Evolutionary conservation across 2,329 filamentous ascomycete genomes (phyloP).

Genomic region (Arthroderma sp.): DNA sequence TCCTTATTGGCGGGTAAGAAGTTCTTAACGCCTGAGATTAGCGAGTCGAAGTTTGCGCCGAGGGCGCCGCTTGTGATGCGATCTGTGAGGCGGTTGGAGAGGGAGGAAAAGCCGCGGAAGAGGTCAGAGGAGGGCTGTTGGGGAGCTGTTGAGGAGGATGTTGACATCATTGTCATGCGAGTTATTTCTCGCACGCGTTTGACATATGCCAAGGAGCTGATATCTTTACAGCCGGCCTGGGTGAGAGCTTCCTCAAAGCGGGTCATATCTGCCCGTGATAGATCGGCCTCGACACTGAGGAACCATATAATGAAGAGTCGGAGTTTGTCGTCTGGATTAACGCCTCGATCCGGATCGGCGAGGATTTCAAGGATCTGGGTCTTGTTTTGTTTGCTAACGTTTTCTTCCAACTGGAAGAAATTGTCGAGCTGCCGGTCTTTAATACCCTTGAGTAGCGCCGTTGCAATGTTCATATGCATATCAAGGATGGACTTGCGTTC

Average conservation of each 20-base stretch:
- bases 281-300: slow-evolving; percentile 80
- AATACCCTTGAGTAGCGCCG: slow-evolving; percentile 65
- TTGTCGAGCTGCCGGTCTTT: slow-evolving; percentile 92
- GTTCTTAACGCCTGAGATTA: slow-evolving; percentile 94
- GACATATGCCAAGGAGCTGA: slow-evolving; percentile 68
- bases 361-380: slow-evolving; percentile 77
- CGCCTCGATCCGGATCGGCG: slow-evolving; percentile 68
- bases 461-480: slow-evolving; percentile 98
- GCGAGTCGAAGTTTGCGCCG: slow-evolving; percentile 75
- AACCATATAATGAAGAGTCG: slow-evolving; percentile 96
- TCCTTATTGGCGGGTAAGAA: slow-evolving; percentile 95
- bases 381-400: slow-evolving; percentile 81
- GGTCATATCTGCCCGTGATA: slow-evolving; percentile 68
- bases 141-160: slow-evolving; percentile 54
- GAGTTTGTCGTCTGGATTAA: slow-evolving; percentile 74
- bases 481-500: slow-evolving; percentile 88
- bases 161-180: slow-evolving; percentile 95
- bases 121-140: slow-evolving; percentile 51
- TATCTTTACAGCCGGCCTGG: slow-evolving; percentile 57
- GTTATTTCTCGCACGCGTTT: slow-evolving; percentile 87
- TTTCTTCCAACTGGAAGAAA: slow-evolving; percentile 91
- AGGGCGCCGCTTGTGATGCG: slow-evolving; percentile 86
- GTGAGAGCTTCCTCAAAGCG: slow-evolving; percentile 75
- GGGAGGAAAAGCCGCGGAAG: slow-evolving; percentile 83
- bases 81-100: slow-evolving; percentile 84